Evolutionary conservation across 148 eudicot species (phyloP).

Genomic region (Drosera capensis): DNA sequence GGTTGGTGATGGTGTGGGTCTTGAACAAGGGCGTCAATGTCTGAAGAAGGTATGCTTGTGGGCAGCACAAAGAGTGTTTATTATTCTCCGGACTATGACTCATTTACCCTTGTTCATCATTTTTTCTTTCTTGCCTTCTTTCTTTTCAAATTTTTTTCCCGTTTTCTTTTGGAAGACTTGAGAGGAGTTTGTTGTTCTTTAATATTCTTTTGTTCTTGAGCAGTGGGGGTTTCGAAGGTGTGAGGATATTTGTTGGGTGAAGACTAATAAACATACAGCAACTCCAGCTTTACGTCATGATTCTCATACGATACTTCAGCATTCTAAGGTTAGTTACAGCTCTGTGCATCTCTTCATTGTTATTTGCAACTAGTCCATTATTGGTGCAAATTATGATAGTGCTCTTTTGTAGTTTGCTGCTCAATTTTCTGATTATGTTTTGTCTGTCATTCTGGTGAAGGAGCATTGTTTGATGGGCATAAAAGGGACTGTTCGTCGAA

Average conservation of each 20-base stretch:
- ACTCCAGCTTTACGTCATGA: constrained; percentile 84
- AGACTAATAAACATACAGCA: constrained; percentile 79
- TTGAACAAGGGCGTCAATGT: constrained; percentile 93
- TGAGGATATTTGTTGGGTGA: constrained; percentile 99
- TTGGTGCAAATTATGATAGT: neutral
- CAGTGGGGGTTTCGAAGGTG: constrained; percentile 99
- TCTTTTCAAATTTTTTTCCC: neutral
- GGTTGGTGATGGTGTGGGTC: constrained; percentile 97
- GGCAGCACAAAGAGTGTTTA: no score
- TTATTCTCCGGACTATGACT: no score
- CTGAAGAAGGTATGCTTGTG: constrained; percentile 54
- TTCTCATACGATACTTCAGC: constrained; percentile 90
- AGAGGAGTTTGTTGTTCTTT: constrained; percentile 1
- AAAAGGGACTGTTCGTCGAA: constrained; percentile 96
- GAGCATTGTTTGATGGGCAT: constrained; percentile 99
- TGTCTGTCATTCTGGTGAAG: constrained; percentile 25
- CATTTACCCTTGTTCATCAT: no score
- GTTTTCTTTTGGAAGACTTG: neutral
- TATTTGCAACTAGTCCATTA: neutral
- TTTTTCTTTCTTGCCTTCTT: neutral
- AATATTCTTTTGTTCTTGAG: constrained; percentile 8
- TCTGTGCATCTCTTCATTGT: constrained; percentile 2
- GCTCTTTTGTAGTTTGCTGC: no score
- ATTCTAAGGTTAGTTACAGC: constrained; percentile 56
- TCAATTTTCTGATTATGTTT: neutral